Evolutionary conservation across 1,284 basidiomycete species (phyloP).

Genomic region (Microbotryum silenes-acaulis): DNA sequence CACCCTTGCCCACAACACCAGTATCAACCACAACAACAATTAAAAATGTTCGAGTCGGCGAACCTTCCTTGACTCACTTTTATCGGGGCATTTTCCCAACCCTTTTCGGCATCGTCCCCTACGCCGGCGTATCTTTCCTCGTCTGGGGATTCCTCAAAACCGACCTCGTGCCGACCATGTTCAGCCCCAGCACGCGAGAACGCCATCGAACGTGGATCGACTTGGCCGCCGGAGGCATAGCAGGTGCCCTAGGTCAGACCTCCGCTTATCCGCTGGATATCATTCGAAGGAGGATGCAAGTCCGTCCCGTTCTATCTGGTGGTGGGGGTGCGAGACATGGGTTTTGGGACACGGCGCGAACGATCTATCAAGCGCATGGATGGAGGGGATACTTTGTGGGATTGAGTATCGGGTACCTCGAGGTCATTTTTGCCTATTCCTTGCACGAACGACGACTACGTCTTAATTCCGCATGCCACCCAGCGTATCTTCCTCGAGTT

Average conservation of each 20-base stretch:
- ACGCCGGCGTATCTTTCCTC: slow-evolving; percentile 92
- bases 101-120: slow-evolving; percentile 87
- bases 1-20: slow-evolving; percentile 2
- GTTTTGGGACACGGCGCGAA: slow-evolving; percentile 65
- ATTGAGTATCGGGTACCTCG: slow-evolving; percentile 79
- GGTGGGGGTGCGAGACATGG: slow-evolving; percentile 53
- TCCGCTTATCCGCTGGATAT: slow-evolving; percentile 96
- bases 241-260: slow-evolving; percentile 82
- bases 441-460: too few species aligned
- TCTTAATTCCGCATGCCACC: too few species aligned
- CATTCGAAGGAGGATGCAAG: slow-evolving; percentile 87
- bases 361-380: slow-evolving; percentile 63
- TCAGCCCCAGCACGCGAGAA: slow-evolving; percentile 4
- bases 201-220: slow-evolving; percentile 48
- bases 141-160: slow-evolving; percentile 78
- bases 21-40: slow-evolving; percentile 30
- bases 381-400: slow-evolving; percentile 91
- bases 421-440: slow-evolving; percentile 54
- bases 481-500: too few species aligned
- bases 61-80: slow-evolving; percentile 66
- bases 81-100: slow-evolving; percentile 94
- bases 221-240: slow-evolving; percentile 77
- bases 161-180: slow-evolving; percentile 48
- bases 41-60: slow-evolving; percentile 12
- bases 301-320: slow-evolving; percentile 79